phyloP scores from a whole-genome alignment of 768 basidiomycete species.

The Boletus rubropictus region DNA sequence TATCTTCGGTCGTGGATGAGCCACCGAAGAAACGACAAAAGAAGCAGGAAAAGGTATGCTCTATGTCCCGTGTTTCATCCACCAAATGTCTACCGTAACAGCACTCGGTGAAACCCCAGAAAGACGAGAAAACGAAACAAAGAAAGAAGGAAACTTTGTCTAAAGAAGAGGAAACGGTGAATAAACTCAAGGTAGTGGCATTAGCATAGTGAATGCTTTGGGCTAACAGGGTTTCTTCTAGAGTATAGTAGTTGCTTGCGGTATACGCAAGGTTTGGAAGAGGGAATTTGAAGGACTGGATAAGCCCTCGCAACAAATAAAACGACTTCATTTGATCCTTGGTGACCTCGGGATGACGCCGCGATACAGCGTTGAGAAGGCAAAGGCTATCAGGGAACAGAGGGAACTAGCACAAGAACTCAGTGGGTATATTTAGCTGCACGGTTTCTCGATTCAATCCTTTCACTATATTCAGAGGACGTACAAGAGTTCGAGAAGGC shows the following conservation, averaged over 20 bases:
- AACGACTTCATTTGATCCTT: constrained; percentile 58
- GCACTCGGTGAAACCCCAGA: constrained; percentile 23
- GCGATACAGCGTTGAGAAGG: constrained; percentile 73
- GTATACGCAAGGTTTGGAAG: constrained; percentile 71
- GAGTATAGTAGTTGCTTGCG: constrained; percentile 69
- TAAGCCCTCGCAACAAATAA: constrained; percentile 56
- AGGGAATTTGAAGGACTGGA: constrained; percentile 62
- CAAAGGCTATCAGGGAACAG: constrained; percentile 63
- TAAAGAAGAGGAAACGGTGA: constrained; percentile 71
- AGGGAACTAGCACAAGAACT: constrained; percentile 76
- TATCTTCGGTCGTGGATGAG: constrained; percentile 57
- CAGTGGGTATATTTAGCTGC: constrained; percentile 40
- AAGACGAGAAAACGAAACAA: constrained; percentile 22
- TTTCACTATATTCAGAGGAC: constrained; percentile 47
- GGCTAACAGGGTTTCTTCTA: constrained; percentile 22
- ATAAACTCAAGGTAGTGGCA: constrained; percentile 57
- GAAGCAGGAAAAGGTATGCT: constrained; percentile 34
- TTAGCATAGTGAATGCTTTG: neutral
- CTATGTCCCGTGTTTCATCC: neutral
- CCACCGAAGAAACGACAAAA: constrained; percentile 44
- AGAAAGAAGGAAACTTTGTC: constrained; percentile 32
- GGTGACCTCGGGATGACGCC: constrained; percentile 76
- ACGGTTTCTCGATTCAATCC: neutral
- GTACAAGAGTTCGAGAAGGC: constrained; percentile 64
- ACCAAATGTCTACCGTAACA: constrained; percentile 1